These are phyloP conservation scores for Myriosclerotinia duriaeana DNA, from an alignment of 2,329 filamentous ascomycete genomes.

Conservation along the genomic window DNA sequence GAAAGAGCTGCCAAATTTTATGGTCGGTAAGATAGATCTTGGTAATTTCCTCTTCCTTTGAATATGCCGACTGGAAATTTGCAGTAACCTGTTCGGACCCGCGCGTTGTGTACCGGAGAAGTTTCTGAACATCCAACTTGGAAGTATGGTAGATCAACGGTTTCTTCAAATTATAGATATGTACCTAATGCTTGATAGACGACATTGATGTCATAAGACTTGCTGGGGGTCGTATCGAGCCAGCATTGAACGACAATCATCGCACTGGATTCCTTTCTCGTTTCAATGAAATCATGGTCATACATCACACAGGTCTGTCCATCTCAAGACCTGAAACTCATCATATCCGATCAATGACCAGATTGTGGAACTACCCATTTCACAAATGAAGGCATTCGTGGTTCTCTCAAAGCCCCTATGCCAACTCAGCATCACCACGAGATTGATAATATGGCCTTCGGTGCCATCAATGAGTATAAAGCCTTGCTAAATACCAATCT, in stretches of 20 bases:
- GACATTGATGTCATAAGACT: constrained; percentile 34
- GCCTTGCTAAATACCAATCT: background rate
- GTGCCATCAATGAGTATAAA: constrained; percentile 35
- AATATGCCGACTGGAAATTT: background rate
- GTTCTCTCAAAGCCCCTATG: constrained; percentile 30
- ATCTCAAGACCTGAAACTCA: background rate
- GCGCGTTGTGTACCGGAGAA: constrained; percentile 20
- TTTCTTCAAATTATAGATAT: background rate
- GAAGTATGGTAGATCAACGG: background rate
- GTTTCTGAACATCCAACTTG: constrained; percentile 25
- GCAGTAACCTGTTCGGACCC: constrained; percentile 26
- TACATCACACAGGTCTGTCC: constrained; percentile 38
- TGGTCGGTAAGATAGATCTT: constrained; percentile 19
- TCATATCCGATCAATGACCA: background rate
- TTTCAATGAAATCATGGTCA: constrained; percentile 35
- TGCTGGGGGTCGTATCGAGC: constrained; percentile 33
- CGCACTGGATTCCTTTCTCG: constrained; percentile 30
- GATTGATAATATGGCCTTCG: constrained; percentile 35
- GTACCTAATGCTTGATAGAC: constrained; percentile 10
- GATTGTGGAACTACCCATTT: constrained; percentile 35
- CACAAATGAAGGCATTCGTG: constrained; percentile 29
- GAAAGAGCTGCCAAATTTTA: constrained; percentile 7
- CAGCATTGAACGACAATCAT: constrained; percentile 31
- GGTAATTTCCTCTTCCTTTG: too few relatives aligned
- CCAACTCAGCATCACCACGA: constrained; percentile 26